phyloP scores from a whole-genome alignment of 192 early-diverging fungal genomes.

The Backusella circina region DNA sequence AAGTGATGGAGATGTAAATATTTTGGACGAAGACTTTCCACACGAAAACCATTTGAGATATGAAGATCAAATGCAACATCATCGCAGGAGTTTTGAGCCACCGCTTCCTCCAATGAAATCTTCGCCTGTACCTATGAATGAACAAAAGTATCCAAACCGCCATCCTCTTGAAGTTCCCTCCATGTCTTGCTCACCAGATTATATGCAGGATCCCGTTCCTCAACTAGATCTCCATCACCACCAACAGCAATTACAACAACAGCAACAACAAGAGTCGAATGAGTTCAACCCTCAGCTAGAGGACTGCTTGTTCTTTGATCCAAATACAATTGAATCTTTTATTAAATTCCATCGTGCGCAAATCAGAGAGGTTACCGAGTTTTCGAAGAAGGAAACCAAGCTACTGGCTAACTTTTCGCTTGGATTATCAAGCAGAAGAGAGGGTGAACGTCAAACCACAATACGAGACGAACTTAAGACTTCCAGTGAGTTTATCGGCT shows the following conservation, averaged over 20 bases:
- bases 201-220: background rate
- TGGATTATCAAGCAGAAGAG: conserved; percentile 47
- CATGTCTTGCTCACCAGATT: background rate
- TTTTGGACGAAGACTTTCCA: conserved; percentile 38
- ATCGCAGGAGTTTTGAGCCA: background rate
- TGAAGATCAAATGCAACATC: conserved; percentile 1
- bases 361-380: conserved; percentile 58
- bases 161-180: background rate
- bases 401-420: conserved; percentile 56
- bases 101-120: background rate
- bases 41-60: conserved; percentile 17
- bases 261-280: background rate
- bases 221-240: background rate
- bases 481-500: conserved; percentile 27
- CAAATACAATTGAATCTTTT: conserved; percentile 55
- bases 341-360: conserved; percentile 60
- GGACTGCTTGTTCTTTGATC: conserved; percentile 20
- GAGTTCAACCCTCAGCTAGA: background rate
- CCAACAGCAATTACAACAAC: background rate
- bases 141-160: background rate
- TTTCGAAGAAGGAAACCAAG: conserved; percentile 64
- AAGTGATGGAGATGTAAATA: conserved; percentile 29
- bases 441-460: conserved; percentile 9
- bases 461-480: conserved; percentile 24
- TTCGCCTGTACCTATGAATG: background rate